A percentile compares a stretch with the other conserved stretches of the same genome.
These are phyloP conservation scores for Globisporangium yorkense DNA, from an alignment of 352 stramenopile genomes.

Conservation along the genomic window DNA sequence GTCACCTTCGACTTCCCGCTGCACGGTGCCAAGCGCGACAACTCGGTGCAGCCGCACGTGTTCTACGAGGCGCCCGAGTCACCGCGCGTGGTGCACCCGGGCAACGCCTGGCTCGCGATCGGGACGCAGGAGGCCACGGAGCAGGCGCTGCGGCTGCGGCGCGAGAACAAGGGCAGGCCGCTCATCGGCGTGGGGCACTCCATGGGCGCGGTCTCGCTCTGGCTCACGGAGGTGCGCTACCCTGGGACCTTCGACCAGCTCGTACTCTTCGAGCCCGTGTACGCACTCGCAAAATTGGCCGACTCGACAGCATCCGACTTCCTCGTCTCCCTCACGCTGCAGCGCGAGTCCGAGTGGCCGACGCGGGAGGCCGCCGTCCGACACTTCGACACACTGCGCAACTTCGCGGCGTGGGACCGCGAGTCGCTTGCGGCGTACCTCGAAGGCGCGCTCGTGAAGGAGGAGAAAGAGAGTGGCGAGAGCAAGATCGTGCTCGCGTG, in stretches of 20 bases:
- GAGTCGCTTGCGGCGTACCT: constrained; percentile 28
- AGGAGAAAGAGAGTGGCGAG: constrained; percentile 9
- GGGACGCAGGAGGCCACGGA: constrained; percentile 10
- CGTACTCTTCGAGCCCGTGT: constrained; percentile 39
- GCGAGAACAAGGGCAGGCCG: constrained; percentile 8
- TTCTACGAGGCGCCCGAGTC: constrained; percentile 8
- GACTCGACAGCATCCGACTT: constrained; percentile 19
- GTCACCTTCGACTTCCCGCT: constrained; percentile 28
- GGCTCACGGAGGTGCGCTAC: constrained; percentile 26
- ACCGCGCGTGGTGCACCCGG: constrained; percentile 31
- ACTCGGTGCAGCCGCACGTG: constrained; percentile 17
- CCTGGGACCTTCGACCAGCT: constrained; percentile 36
- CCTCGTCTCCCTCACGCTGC: constrained; percentile 25
- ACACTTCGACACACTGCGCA: constrained; percentile 27
- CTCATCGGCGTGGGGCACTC: constrained; percentile 50
- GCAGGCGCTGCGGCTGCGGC: constrained; percentile 2
- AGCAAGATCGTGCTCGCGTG: constrained; percentile 21
- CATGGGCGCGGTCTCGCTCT: constrained; percentile 33
- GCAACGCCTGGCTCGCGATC: constrained; percentile 22
- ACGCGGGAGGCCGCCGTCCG: constrained; percentile 17
- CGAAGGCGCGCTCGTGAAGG: constrained; percentile 23
- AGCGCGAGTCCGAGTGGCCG: constrained; percentile 22
- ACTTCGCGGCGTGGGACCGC: constrained; percentile 31
- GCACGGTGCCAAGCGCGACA: constrained; percentile 32
- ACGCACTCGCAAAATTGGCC: constrained; percentile 10